These are phyloP conservation scores for Moricandia moricandioides DNA, from an alignment of 345 rosid species.

Conservation along the genomic window DNA sequence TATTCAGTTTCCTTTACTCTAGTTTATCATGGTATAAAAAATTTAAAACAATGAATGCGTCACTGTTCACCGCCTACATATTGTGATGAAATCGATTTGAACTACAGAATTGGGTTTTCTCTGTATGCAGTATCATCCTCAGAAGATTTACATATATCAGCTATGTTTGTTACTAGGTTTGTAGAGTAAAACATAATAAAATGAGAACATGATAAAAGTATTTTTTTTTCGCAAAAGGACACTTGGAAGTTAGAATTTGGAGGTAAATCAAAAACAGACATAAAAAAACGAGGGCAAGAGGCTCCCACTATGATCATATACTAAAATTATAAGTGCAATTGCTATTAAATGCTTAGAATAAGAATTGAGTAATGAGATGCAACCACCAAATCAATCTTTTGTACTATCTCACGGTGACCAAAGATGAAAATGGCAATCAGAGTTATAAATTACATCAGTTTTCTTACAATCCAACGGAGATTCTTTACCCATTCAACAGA, in stretches of 20 bases:
- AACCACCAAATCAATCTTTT: conserved; percentile 18
- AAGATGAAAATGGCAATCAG: conserved; percentile 5
- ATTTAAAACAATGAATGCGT: not conserved
- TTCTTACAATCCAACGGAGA: not conserved
- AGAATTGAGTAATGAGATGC: conserved; percentile 9
- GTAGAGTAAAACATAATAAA: too few relatives aligned
- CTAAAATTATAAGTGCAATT: not conserved
- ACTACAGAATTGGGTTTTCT: not conserved
- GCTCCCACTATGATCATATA: not conserved
- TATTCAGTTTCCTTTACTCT: too few relatives aligned
- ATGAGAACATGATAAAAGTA: not conserved
- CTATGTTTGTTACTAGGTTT: too few relatives aligned
- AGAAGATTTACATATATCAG: not conserved
- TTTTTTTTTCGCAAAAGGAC: not conserved
- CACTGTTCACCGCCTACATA: not conserved
- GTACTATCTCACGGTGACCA: not conserved
- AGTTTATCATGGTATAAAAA: not conserved
- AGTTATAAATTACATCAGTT: conserved; percentile 6
- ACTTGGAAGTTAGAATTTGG: not conserved
- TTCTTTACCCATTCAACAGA: not conserved
- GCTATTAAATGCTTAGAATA: conserved; percentile 14
- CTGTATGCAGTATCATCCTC: not conserved
- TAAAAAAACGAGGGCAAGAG: conserved; percentile 6
- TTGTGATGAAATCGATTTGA: not conserved
- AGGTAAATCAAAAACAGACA: not conserved